These are phyloP conservation scores for Trichoderma oligosporum DNA, from an alignment of 2,329 filamentous ascomycete genomes.

Conservation along the genomic window DNA sequence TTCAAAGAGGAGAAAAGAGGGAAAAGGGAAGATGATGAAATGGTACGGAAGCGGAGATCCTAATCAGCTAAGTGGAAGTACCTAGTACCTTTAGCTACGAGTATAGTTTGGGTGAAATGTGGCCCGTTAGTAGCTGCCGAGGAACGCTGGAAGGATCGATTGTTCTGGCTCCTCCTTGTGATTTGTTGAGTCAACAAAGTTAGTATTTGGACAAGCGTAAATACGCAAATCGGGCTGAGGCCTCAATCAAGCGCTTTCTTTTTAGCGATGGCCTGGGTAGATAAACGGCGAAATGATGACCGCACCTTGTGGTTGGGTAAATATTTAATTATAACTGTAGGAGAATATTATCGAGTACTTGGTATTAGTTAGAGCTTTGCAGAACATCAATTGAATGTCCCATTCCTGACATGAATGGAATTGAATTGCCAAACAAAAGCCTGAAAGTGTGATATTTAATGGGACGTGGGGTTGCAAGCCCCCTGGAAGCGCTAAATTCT, in stretches of 20 bases:
- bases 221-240: background rate
- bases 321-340: no score
- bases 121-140: background rate
- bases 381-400: no score
- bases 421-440: no score
- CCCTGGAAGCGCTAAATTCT: constrained; percentile 6
- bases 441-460: background rate
- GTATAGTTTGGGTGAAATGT: constrained; percentile 12
- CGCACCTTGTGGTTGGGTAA: no score
- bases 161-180: constrained; percentile 10
- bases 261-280: background rate
- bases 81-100: no score
- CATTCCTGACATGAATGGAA: no score
- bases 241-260: background rate
- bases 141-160: background rate
- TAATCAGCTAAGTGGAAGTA: background rate
- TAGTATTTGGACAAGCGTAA: background rate
- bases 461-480: constrained; percentile 11
- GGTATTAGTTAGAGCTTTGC: no score
- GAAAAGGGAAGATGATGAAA: background rate
- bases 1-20: constrained; percentile 2
- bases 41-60: constrained; percentile 5
- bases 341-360: no score
- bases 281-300: background rate
- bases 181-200: constrained; percentile 18